Conservation (phyloP, 2,329 filamentous ascomycete genomes). For the Penicillium sp. region DNA sequence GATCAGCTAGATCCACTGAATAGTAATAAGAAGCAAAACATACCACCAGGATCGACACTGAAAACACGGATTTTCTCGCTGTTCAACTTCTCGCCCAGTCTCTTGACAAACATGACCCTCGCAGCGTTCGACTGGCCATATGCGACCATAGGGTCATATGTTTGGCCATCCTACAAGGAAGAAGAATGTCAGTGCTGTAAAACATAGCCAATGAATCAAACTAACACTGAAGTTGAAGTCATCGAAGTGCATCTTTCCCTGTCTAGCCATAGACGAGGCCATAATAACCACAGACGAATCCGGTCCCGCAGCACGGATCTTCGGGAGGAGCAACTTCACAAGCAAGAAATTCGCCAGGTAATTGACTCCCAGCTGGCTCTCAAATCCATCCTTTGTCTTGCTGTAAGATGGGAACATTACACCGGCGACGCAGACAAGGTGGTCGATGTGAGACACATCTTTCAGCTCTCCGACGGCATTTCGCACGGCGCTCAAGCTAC, state of each 20-base stretch:
- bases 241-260: constrained; percentile 44
- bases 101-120: constrained; percentile 48
- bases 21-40: background rate
- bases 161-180: constrained; percentile 32
- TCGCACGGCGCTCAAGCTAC: constrained; percentile 13
- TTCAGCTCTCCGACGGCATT: constrained; percentile 11
- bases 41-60: constrained; percentile 45
- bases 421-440: constrained; percentile 19
- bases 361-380: constrained; percentile 49
- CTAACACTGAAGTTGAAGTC: constrained; percentile 39
- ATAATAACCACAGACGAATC: constrained; percentile 39
- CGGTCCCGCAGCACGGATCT: constrained; percentile 41
- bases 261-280: constrained; percentile 18
- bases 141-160: constrained; percentile 43
- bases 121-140: constrained; percentile 56
- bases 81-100: constrained; percentile 38
- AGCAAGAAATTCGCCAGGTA: constrained; percentile 51
- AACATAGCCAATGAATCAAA: background rate
- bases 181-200: background rate
- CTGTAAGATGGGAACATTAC: constrained; percentile 22
- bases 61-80: constrained; percentile 38
- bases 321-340: constrained; percentile 47
- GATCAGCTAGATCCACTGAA: background rate
- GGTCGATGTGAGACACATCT: constrained; percentile 21
- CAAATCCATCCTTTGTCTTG: constrained; percentile 29